Evolutionary conservation across 2,329 filamentous ascomycete genomes (phyloP).

Genomic region (Fusarium foetens): DNA sequence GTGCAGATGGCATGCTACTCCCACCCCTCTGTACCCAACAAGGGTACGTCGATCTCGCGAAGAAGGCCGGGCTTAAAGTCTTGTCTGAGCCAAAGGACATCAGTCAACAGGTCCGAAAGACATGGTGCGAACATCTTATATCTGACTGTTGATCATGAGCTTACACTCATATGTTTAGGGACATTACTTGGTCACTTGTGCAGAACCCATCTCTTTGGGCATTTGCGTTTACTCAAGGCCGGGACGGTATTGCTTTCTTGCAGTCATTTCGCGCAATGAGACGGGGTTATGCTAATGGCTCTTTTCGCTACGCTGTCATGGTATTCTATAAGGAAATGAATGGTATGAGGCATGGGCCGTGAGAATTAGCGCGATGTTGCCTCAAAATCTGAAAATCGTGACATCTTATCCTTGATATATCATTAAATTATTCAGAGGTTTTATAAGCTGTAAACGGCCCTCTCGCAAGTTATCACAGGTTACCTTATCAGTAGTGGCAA

Average conservation of each 20-base stretch:
- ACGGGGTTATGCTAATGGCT: constrained; percentile 67
- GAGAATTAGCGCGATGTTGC: not conserved
- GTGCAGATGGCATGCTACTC: constrained; percentile 67
- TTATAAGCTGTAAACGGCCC: not conserved
- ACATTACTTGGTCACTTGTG: constrained; percentile 70
- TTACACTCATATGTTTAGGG: constrained; percentile 53
- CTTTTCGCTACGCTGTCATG: constrained; percentile 68
- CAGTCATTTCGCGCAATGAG: constrained; percentile 71
- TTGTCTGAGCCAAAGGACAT: constrained; percentile 64
- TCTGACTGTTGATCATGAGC: not conserved
- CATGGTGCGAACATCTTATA: constrained; percentile 59
- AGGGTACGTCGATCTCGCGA: constrained; percentile 63
- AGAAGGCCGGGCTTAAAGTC: constrained; percentile 58
- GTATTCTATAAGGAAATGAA: constrained; percentile 58
- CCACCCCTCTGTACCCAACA: constrained; percentile 64
- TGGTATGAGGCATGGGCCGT: not conserved
- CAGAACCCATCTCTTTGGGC: constrained; percentile 70
- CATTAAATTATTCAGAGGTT: not conserved
- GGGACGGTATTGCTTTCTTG: constrained; percentile 69
- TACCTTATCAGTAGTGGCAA: not conserved
- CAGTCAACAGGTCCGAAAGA: constrained; percentile 66
- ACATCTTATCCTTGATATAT: not conserved
- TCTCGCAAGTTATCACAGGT: not conserved
- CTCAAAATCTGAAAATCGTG: not conserved
- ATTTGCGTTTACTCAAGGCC: constrained; percentile 68